A percentile compares a stretch with the other conserved stretches of the same genome.
These are phyloP conservation scores for Reutealis trisperma DNA, from an alignment of 345 rosid genomes.

Conservation along the genomic window DNA sequence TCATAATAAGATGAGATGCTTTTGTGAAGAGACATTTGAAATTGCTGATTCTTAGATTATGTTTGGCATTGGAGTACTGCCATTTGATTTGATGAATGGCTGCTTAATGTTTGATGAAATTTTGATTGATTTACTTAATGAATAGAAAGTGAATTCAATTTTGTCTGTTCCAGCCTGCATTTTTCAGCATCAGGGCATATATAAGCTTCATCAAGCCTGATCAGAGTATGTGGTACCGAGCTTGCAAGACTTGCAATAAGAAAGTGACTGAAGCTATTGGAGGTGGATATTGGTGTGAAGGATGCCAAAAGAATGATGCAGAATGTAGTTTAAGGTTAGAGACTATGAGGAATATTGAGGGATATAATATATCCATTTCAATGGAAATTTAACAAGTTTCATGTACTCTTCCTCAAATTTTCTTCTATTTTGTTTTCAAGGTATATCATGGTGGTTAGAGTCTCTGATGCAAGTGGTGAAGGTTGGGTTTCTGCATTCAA, in stretches of 20 bases:
- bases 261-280: conserved; percentile 85
- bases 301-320: conserved; percentile 84
- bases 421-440: conserved; percentile 28
- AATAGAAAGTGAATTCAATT: background rate
- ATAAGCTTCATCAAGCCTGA: conserved; percentile 83
- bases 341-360: background rate
- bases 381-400: background rate
- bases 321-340: conserved; percentile 74
- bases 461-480: conserved; percentile 79
- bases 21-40: background rate
- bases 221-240: conserved; percentile 94
- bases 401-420: background rate
- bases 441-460: conserved; percentile 71
- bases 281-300: conserved; percentile 97
- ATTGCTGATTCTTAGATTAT: background rate
- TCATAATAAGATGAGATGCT: background rate
- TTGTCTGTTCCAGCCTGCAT: conserved; percentile 65
- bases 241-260: conserved; percentile 93
- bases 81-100: background rate
- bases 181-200: conserved; percentile 60
- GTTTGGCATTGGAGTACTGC: background rate
- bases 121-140: background rate
- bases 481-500: conserved; percentile 79
- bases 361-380: background rate
- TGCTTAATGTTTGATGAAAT: background rate